These are phyloP conservation scores for Plasmodium fragile DNA, from an alignment of 169 alveolate genomes.

Conservation along the genomic window DNA sequence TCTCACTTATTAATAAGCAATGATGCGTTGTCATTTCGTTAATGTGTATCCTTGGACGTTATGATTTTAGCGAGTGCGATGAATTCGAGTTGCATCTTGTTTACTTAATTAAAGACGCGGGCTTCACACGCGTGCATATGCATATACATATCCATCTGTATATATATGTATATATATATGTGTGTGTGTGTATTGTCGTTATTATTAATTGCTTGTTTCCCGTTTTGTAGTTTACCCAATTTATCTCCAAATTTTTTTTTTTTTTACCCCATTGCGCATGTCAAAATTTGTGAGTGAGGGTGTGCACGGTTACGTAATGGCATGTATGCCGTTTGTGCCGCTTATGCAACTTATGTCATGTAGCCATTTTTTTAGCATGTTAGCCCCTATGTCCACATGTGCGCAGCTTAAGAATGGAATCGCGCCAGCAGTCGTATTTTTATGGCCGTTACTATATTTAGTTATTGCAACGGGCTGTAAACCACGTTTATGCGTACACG, in stretches of 20 bases:
- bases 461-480: not conserved
- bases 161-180: not conserved
- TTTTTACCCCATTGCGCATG: not conserved
- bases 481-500: not conserved
- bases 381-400: not conserved
- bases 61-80: conserved; percentile 16
- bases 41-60: not conserved
- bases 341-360: not conserved
- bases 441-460: not conserved
- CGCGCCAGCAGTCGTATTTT: not conserved
- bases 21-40: not conserved
- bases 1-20: conserved; percentile 18
- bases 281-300: not conserved
- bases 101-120: conserved; percentile 8
- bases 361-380: not conserved
- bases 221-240: not conserved
- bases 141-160: not conserved
- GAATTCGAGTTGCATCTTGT: conserved; percentile 13
- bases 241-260: not conserved
- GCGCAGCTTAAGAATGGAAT: not conserved
- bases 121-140: not conserved
- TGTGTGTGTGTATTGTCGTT: not conserved
- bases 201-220: not conserved
- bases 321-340: not conserved
- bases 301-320: not conserved